Evolutionary conservation across 371 early-diverging fungal genomes (phyloP).

Genomic region (Rhizopus microsporus): DNA sequence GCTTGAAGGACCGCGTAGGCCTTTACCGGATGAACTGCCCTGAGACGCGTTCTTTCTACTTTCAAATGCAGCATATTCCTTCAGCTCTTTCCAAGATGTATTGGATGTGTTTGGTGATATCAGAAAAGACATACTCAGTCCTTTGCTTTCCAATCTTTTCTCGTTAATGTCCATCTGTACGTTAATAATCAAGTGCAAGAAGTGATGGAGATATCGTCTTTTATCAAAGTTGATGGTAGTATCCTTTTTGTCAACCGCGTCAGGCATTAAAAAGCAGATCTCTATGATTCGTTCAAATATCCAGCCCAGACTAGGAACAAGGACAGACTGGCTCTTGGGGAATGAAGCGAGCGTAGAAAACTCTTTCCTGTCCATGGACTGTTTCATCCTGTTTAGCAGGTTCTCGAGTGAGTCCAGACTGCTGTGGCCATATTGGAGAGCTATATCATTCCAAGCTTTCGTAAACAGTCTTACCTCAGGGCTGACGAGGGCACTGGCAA

Average conservation of each 20-base stretch:
- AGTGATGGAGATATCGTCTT: constrained; percentile 63
- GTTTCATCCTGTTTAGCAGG: constrained; percentile 17
- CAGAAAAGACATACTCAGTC: constrained; percentile 22
- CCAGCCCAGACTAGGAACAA: constrained; percentile 59
- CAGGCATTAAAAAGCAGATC: constrained; percentile 33
- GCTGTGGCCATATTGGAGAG: constrained; percentile 44
- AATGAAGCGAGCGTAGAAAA: not conserved
- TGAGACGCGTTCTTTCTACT: constrained; percentile 29
- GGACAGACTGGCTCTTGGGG: not conserved
- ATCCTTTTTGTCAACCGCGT: constrained; percentile 42
- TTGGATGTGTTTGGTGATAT: constrained; percentile 26
- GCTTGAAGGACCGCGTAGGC: constrained; percentile 23
- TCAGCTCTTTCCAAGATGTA: constrained; percentile 36
- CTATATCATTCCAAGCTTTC: constrained; percentile 71
- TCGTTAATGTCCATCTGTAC: constrained; percentile 37
- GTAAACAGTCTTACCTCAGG: constrained; percentile 75
- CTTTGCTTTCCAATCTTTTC: constrained; percentile 2
- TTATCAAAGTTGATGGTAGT: constrained; percentile 72
- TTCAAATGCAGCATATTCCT: constrained; percentile 42
- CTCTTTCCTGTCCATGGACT: not conserved
- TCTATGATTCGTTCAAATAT: constrained; percentile 54
- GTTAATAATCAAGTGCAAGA: constrained; percentile 58
- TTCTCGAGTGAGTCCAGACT: constrained; percentile 66
- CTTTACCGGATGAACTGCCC: constrained; percentile 23
- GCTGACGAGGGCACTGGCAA: constrained; percentile 75